Evolutionary conservation across 768 basidiomycete genomes (phyloP), one percentile per base, ranked within the genome.

Genomic region (Erythrobasidium yunnanense): DNA sequence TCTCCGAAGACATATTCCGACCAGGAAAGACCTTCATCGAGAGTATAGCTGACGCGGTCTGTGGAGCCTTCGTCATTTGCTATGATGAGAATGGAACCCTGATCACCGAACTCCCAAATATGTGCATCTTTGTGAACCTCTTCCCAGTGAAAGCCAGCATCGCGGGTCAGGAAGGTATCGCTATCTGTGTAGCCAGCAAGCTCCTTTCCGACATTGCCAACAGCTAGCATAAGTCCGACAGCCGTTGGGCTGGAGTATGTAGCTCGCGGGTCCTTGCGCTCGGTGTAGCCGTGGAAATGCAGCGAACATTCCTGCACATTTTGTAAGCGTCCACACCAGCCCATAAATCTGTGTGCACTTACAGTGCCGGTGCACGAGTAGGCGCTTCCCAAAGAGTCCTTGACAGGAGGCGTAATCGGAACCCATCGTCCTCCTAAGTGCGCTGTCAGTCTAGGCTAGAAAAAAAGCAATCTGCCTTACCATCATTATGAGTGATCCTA

Each of bases 121-220:
- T 97, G 87, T 0, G 95, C 93, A 70, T 93, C 92, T 75, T 99
- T 99, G 79, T 91, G 91, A 0, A 99, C 86, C 77, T 99, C 95
- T 74, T 95, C 84, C 95, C 95, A 99, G 0, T 88, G 90, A 77
- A 95, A 95, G 7, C 95, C 95, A 1, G 84, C 95, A 71, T 99
- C 90, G 2, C 95, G 88, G 63, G 88, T 90, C 45, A 97, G 81
- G 85, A 95, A 97, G 1, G 91, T 95, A 75, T 97, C 93, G 67
- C 85, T 85, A 30, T 96, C 87, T 2, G 79, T 81, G 77, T 99
- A 99, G 0, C 84, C 78, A 0, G 83, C 84, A 1, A 99, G 82
- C 0, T 78, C 74, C 69, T 90, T 86, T 42, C 95, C 95, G 15
- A 99, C 92, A 71, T 90, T 97, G 6, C 95, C 95, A 49, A 96